Base-by-base conservation (phyloP, 1,139 yeast genomes). In the Magnusiomyces fungicola region DNA sequence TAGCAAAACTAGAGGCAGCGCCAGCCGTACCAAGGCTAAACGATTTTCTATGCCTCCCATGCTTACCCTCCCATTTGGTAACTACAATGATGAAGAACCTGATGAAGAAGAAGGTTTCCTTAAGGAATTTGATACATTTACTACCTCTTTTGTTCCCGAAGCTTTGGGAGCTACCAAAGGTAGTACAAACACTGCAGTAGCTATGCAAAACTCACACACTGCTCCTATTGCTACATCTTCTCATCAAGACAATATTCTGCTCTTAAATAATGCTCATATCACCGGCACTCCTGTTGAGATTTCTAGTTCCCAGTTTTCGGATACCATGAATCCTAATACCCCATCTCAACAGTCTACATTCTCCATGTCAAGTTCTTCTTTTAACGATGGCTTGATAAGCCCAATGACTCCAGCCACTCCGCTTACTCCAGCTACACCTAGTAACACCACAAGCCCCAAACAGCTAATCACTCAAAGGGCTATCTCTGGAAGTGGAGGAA, bases 1-100 rank as follows among this genome's bases (percentile, higher is more conserved):
- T n/a, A n/a, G n/a, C n/a, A n/a, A n/a, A n/a, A n/a, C n/a, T n/a
- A n/a, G n/a, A 14, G 24, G 34, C 16, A 19, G 16, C 44, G 12
- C 34, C 44, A 19, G 34, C 24, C 16, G 10, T 21, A 3, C 36
- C 19, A 16, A 18, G n/a, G 16, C 44, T 14, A 41, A 41, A 41
- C 32, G 36, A 29, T 29, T 29, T 19, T 41, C 34, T 41, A 14
- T 41, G 16, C 44, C 44, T 16, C 44, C 44, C 18, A 18, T 14
- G n/a, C 21, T 41, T 5, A 18, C 24, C 9, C 36, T 41, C 27
- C 4, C 34, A 25, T 29, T 41, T 18, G 21, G 18, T 14, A 29
- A 21, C 14, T 14, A 10, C 10, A 16, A 18, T n/a, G 44, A 41
- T n/a, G 14, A 41, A n/a, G 33, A 39, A 34, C 9, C 38, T 18